A percentile compares a stretch with the other conserved stretches of the same genome.
phyloP scores from a whole-genome alignment of 1,284 basidiomycete species.

The Neotropicomus parvogracilis region DNA sequence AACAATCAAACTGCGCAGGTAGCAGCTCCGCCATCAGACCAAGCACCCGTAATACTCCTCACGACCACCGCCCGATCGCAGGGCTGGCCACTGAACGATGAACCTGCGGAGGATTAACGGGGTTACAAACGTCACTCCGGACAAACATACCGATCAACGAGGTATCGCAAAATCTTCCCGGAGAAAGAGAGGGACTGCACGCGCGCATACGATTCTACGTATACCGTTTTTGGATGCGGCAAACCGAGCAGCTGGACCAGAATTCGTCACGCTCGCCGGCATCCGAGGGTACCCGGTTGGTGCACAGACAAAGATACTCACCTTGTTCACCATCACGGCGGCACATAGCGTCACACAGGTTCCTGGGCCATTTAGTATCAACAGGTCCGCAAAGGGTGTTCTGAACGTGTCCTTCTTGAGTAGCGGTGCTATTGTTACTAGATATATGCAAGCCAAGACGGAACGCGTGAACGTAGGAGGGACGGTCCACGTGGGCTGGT shows the following conservation, averaged over 20 bases:
- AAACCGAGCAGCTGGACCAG: conserved; percentile 68
- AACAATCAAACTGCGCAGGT: neutral
- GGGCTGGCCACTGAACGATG: conserved; percentile 81
- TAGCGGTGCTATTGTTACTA: conserved; percentile 52
- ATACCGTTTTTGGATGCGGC: conserved; percentile 73
- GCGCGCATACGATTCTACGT: conserved; percentile 94
- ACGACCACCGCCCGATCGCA: conserved; percentile 40
- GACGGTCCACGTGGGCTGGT: conserved; percentile 71
- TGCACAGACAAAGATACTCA: conserved; percentile 39
- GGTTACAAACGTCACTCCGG: neutral
- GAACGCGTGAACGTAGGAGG: conserved; percentile 62
- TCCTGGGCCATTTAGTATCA: conserved; percentile 94
- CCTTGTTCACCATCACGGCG: conserved; percentile 73
- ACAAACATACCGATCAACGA: conserved; percentile 73
- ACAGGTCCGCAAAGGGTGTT: conserved; percentile 63
- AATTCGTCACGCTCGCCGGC: conserved; percentile 5
- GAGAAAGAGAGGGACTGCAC: conserved; percentile 82
- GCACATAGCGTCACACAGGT: conserved; percentile 84
- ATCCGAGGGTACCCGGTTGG: neutral
- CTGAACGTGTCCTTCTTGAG: conserved; percentile 25
- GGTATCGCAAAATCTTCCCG: conserved; percentile 72
- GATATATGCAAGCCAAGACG: conserved; percentile 53
- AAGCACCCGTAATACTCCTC: conserved; percentile 62
- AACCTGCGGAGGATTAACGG: conserved; percentile 48
- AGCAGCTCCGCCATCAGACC: conserved; percentile 44